Base-by-base conservation (phyloP, 352 stramenopile species). In the Ophiocytium majus region DNA sequence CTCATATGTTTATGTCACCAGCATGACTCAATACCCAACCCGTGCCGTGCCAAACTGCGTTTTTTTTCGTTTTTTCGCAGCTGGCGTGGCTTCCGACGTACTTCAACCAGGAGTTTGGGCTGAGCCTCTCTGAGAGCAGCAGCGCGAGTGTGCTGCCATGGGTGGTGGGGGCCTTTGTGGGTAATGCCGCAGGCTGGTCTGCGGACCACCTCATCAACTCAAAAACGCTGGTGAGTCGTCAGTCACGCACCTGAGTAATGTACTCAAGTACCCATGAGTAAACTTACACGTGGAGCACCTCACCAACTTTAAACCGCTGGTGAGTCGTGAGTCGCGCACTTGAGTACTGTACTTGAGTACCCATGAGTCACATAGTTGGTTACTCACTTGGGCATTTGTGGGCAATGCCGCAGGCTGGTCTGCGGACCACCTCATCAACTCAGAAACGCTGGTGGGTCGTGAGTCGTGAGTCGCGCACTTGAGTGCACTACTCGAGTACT, bases 41-140 rank as follows among this genome's bases (percentile, higher is more conserved):
- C n/a, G n/a, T n/a, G n/a, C n/a, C n/a, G n/a, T n/a, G n/a, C n/a
- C n/a, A n/a, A n/a, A n/a, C n/a, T n/a, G n/a, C n/a, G n/a, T n/a
- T n/a, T 71, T 23, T 71, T 71, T 71, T 23, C 57, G 28, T 28
- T 23, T 23, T 71, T 71, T 28, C 28, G 32, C 35, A 78, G 66
- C 80, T 88, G 17, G 84, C 84, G 5, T 88, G 84, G 84, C 63
- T 88, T 34, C 84, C 84, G 28, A 88, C 84, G 19, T 88, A 88
- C 64, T 88, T 86, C 80, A 86, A 57, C 37, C 78, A 88, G 82
- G 85, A 88, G 85, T 88, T 85, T 36, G 64, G 76, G 23, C 49
- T 88, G 9, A 76, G 57, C 19, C 71, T 88, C 10, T 76, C 50
- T 14, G 32, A 88, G 43, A 88, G 85, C 32, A 86, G 80, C 17